Evolutionary conservation across 208 protist genomes (phyloP).

Genomic region (Leishmania major): DNA sequence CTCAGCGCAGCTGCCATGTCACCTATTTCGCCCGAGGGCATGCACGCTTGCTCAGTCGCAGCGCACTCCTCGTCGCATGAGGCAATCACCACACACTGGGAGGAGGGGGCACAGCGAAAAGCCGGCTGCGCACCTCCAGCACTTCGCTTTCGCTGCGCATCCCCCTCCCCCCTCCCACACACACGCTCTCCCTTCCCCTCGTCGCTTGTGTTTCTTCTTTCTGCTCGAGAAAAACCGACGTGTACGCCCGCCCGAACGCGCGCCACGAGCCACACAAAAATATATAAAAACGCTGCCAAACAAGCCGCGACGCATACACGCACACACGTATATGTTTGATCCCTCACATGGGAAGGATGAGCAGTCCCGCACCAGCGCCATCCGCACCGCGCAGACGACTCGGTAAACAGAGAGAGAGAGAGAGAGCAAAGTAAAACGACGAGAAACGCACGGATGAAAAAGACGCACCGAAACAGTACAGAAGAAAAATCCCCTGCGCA

Average conservation of each 20-base stretch:
- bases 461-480: neutral
- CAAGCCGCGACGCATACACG: neutral
- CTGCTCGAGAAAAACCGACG: neutral
- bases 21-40: neutral
- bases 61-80: neutral
- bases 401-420: neutral
- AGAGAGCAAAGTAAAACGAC: neutral
- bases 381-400: no score
- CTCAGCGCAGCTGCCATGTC: neutral
- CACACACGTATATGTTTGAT: neutral
- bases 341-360: no score
- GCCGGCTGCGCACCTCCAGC: no score
- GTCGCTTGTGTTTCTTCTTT: no score
- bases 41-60: neutral
- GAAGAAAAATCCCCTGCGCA: neutral
- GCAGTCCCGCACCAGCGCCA: no score
- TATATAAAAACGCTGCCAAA: no score
- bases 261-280: no score
- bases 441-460: neutral
- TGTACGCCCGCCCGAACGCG: no score
- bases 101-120: neutral
- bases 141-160: neutral
- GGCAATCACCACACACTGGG: neutral
- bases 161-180: no score
- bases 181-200: no score